Conservation (phyloP, 352 stramenopile species). For the Globisporangium middletonii region DNA sequence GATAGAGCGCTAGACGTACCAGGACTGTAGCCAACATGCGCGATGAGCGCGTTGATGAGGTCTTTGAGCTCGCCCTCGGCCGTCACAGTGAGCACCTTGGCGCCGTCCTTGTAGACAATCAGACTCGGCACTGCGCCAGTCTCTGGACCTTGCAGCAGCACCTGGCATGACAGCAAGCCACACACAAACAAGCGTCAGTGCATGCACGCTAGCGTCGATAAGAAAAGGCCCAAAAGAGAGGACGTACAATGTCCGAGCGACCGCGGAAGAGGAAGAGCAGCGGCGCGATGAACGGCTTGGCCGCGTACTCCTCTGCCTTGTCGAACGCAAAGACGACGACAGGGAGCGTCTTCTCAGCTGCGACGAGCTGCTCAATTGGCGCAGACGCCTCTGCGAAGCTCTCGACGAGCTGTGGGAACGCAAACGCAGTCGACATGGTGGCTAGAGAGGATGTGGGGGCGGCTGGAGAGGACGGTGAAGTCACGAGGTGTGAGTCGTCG, state of each 20-base stretch:
- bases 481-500: background rate
- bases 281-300: conserved; percentile 40
- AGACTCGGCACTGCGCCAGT: conserved; percentile 32
- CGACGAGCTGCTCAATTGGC: conserved; percentile 22
- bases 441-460: background rate
- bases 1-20: conserved; percentile 16
- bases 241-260: conserved; percentile 51
- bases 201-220: background rate
- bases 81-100: conserved; percentile 26
- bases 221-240: no score
- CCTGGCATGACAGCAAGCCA: conserved; percentile 17
- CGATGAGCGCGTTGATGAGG: conserved; percentile 38
- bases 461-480: background rate
- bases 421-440: conserved; percentile 10
- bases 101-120: conserved; percentile 45
- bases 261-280: conserved; percentile 57
- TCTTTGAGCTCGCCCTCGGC: conserved; percentile 41
- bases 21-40: conserved; percentile 55
- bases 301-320: conserved; percentile 27
- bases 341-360: conserved; percentile 16
- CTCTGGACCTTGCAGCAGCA: conserved; percentile 30
- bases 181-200: conserved; percentile 1
- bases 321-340: conserved; percentile 30
- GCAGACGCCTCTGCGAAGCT: conserved; percentile 1
- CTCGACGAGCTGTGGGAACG: conserved; percentile 8